Percentiles rank a stretch among this genome's conserved stretches.
Evolutionary conservation across 148 eudicot species (phyloP).

Genomic region (Rhododendron griersonianum): DNA sequence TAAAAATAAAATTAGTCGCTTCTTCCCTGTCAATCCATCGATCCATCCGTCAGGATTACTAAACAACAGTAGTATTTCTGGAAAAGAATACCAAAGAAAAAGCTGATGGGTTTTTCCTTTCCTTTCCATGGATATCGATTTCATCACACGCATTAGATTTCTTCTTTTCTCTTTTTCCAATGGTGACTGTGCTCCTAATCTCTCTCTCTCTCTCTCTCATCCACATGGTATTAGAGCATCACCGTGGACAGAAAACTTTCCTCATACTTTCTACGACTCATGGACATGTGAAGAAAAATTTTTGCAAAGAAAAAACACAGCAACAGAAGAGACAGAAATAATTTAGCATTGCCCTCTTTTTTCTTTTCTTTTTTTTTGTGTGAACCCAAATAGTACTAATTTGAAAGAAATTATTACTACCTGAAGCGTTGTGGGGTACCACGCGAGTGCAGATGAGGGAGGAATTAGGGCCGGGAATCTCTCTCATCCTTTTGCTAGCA

Average conservation of each 20-base stretch:
- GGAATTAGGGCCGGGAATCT: conserved; percentile 13
- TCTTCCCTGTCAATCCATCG: conserved; percentile 37
- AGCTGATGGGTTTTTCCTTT: neutral
- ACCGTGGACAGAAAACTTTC: neutral
- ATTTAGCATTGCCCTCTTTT: neutral
- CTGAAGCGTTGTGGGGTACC: conserved; percentile 22
- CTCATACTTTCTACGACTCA: neutral
- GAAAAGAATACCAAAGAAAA: neutral
- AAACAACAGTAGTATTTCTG: conserved; percentile 42
- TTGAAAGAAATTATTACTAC: neutral
- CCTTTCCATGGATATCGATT: neutral
- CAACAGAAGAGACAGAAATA: neutral
- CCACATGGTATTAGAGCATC: no score
- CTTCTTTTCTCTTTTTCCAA: neutral
- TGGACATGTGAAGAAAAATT: neutral
- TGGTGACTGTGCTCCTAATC: neutral
- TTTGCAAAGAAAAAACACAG: neutral
- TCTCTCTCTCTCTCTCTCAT: neutral
- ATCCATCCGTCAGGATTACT: conserved; percentile 36
- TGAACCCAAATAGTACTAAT: neutral
- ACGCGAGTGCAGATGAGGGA: conserved; percentile 23
- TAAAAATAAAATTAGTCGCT: conserved; percentile 8
- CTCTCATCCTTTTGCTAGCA: conserved; percentile 23
- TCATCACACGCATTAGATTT: conserved; percentile 8
- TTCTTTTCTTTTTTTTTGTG: neutral